phyloP scores from a whole-genome alignment of 108 stramenopile genomes.

The Seminavis robusta region DNA sequence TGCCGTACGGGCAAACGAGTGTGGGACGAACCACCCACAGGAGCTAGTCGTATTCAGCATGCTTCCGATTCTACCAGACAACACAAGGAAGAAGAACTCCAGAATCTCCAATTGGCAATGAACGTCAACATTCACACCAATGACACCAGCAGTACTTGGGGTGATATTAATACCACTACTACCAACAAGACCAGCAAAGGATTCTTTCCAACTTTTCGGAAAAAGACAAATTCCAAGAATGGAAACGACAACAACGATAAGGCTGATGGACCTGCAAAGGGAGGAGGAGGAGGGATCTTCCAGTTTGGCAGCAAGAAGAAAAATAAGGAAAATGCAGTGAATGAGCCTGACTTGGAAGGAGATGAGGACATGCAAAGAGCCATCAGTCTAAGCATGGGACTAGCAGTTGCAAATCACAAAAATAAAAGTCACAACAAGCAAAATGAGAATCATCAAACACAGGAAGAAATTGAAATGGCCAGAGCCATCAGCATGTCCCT shows the following conservation, averaged over 20 bases:
- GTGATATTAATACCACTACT: conserved; percentile 13
- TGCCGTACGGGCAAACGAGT: conserved; percentile 53
- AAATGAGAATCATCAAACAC: too few relatives aligned
- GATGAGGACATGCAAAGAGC: neutral
- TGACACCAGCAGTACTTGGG: conserved; percentile 2
- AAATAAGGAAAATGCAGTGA: too few relatives aligned
- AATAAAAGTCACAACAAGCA: too few relatives aligned
- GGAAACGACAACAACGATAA: neutral
- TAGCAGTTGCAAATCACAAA: too few relatives aligned
- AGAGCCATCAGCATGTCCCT: neutral
- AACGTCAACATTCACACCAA: conserved; percentile 1
- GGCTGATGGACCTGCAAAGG: neutral
- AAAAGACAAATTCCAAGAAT: conserved; percentile 13
- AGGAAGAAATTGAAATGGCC: neutral
- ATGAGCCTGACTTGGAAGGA: neutral
- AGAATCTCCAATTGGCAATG: conserved; percentile 42
- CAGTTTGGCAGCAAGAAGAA: neutral
- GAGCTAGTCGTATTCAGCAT: conserved; percentile 58
- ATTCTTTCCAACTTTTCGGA: neutral
- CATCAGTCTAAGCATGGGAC: neutral
- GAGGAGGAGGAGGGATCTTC: neutral
- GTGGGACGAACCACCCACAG: conserved; percentile 83
- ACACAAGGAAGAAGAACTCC: conserved; percentile 60
- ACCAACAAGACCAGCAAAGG: conserved; percentile 5
- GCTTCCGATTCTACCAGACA: conserved; percentile 54